Conservation (phyloP, 2,329 filamentous ascomycete species). For the Mariannaea elegans region DNA sequence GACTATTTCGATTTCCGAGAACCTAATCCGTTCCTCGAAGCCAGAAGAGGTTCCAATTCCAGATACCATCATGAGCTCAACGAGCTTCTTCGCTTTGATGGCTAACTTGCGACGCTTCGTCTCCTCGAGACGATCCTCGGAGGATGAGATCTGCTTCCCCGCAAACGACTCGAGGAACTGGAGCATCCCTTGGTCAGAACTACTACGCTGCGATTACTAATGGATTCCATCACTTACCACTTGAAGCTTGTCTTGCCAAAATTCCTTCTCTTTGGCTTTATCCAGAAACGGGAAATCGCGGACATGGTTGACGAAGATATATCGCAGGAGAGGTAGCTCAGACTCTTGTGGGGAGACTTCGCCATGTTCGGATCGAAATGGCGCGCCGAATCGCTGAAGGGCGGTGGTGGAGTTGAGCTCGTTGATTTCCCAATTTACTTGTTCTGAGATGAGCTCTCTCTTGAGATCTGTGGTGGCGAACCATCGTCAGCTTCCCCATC, state of each 20-base stretch:
- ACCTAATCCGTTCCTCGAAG: constrained; percentile 96
- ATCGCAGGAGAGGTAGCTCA: constrained; percentile 90
- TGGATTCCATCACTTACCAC: constrained; percentile 67
- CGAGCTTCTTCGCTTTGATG: constrained; percentile 90
- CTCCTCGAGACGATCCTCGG: constrained; percentile 93
- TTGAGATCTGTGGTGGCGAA: constrained; percentile 75
- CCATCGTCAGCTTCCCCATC: constrained; percentile 22
- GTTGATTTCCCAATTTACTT: constrained; percentile 88
- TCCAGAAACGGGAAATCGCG: constrained; percentile 98
- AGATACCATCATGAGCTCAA: constrained; percentile 99
- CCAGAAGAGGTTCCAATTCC: constrained; percentile 94
- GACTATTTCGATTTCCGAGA: constrained; percentile 96
- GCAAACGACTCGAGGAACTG: constrained; percentile 98
- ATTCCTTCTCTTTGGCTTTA: constrained; percentile 97
- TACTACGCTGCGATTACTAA: neutral
- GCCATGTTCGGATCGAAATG: constrained; percentile 90
- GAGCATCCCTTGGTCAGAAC: constrained; percentile 14
- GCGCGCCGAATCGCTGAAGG: constrained; percentile 92
- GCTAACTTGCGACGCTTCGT: constrained; percentile 95
- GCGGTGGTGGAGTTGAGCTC: constrained; percentile 96
- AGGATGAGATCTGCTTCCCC: constrained; percentile 95
- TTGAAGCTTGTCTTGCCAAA: constrained; percentile 99
- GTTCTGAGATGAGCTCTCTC: constrained; percentile 89
- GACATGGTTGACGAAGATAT: constrained; percentile 98
- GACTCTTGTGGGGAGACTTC: constrained; percentile 94